These are phyloP conservation scores for Helianthus tuberosus DNA, from an alignment of 129 eudicot species.

Conservation along the genomic window DNA sequence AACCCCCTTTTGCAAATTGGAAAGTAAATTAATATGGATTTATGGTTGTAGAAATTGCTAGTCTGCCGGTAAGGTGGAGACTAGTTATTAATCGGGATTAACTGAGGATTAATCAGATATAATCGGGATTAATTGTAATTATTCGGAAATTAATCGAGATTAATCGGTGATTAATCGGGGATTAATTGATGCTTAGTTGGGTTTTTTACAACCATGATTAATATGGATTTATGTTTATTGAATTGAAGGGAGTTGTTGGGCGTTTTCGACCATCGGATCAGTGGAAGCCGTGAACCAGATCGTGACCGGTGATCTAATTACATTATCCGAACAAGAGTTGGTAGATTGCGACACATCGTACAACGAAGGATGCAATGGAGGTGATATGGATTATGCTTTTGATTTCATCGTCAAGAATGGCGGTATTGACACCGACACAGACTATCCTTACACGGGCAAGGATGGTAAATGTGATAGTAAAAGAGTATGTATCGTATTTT, in stretches of 20 bases:
- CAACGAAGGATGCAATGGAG: slow-evolving; percentile 62
- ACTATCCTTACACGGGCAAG: slow-evolving; percentile 54
- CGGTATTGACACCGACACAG: slow-evolving; percentile 45
- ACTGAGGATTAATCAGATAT: no score
- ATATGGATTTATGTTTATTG: neutral
- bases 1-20: neutral
- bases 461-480: slow-evolving; percentile 51
- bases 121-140: no score
- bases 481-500: slow-evolving; percentile 38
- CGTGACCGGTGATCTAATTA: slow-evolving; percentile 48
- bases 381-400: slow-evolving; percentile 57
- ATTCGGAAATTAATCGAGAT: no score
- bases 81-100: no score
- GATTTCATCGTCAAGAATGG: slow-evolving; percentile 59
- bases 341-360: slow-evolving; percentile 57
- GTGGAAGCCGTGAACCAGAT: slow-evolving; percentile 63
- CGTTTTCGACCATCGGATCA: slow-evolving; percentile 55
- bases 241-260: slow-evolving; percentile 68
- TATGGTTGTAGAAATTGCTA: neutral
- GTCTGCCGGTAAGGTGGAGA: no score
- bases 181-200: no score
- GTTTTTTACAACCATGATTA: neutral
- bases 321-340: slow-evolving; percentile 60
- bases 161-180: no score
- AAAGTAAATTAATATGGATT: neutral